phyloP scores from a whole-genome alignment of 2,329 filamentous ascomycete genomes.

The Penicillium sp. region DNA sequence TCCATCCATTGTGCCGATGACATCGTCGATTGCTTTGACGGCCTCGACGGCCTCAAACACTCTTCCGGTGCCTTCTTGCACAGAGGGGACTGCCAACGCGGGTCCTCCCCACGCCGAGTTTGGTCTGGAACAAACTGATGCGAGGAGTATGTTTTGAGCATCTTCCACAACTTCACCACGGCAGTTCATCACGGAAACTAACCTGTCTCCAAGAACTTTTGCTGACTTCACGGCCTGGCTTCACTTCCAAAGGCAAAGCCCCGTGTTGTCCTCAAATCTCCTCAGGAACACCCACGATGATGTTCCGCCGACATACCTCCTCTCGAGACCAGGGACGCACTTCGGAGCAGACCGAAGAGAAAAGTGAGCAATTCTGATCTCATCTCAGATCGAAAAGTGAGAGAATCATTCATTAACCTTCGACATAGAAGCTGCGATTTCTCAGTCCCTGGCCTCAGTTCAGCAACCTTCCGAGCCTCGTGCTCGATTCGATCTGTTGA shows the following conservation, averaged over 20 bases:
- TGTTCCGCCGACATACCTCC: background rate
- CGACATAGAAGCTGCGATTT: constrained; percentile 2
- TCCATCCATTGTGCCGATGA: too few relatives aligned
- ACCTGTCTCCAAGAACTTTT: constrained; percentile 1
- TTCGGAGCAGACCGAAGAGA: constrained; percentile 6
- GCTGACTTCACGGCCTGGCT: background rate
- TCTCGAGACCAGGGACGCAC: background rate
- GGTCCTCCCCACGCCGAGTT: too few relatives aligned
- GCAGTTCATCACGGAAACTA: background rate
- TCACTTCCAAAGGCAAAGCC: background rate
- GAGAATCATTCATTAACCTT: background rate
- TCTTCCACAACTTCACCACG: background rate
- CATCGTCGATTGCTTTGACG: too few relatives aligned
- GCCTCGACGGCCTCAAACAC: too few relatives aligned
- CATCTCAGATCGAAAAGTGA: background rate
- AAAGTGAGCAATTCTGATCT: background rate
- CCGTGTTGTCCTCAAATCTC: background rate
- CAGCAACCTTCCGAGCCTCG: background rate
- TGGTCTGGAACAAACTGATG: constrained; percentile 3
- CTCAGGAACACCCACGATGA: background rate
- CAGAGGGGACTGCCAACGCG: too few relatives aligned
- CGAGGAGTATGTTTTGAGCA: background rate
- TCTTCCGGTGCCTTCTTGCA: too few relatives aligned
- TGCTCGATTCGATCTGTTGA: background rate
- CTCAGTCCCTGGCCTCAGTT: background rate